Evolutionary conservation across 2,329 filamentous ascomycete genomes (phyloP).

Genomic region (Phyllosticta citribraziliensis): DNA sequence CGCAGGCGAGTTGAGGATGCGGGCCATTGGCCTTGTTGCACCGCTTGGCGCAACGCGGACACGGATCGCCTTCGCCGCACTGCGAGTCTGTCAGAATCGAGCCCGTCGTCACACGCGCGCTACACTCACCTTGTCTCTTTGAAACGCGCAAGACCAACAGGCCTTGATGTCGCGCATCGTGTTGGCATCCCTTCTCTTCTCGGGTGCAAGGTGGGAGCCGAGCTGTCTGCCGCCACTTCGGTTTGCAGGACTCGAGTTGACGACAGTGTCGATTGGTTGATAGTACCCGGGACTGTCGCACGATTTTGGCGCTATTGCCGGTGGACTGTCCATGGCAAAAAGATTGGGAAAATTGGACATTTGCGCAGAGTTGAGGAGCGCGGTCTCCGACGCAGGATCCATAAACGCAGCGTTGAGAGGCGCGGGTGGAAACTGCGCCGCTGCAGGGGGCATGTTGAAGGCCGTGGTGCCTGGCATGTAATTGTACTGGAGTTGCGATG

Average conservation of each 20-base stretch:
- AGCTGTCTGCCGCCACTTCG: conserved; percentile 26
- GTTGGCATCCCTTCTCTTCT: conserved; percentile 31
- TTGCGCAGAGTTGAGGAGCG: not conserved
- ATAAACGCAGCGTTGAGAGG: not conserved
- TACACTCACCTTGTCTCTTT: conserved; percentile 35
- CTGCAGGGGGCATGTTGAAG: not conserved
- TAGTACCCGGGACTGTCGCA: conserved; percentile 3
- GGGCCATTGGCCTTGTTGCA: conserved; percentile 27
- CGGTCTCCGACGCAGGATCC: not conserved
- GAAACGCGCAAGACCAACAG: conserved; percentile 40
- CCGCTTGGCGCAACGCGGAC: conserved; percentile 30
- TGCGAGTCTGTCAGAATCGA: conserved; percentile 12
- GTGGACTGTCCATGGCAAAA: conserved; percentile 2
- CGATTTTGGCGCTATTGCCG: not conserved
- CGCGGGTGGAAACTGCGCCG: not conserved
- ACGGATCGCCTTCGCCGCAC: conserved; percentile 31
- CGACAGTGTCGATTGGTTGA: not conserved
- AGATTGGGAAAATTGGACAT: conserved; percentile 1
- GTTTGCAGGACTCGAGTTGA: not conserved
- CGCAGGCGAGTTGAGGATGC: conserved; percentile 34
- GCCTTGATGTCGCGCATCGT: conserved; percentile 37
- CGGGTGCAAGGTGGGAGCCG: conserved; percentile 27
- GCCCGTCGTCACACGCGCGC: not conserved
- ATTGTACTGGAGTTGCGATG: not conserved
- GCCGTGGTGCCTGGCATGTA: not conserved